Base-by-base conservation (phyloP, 139 green algal species). In the Tetratostichococcus sp. region DNA sequence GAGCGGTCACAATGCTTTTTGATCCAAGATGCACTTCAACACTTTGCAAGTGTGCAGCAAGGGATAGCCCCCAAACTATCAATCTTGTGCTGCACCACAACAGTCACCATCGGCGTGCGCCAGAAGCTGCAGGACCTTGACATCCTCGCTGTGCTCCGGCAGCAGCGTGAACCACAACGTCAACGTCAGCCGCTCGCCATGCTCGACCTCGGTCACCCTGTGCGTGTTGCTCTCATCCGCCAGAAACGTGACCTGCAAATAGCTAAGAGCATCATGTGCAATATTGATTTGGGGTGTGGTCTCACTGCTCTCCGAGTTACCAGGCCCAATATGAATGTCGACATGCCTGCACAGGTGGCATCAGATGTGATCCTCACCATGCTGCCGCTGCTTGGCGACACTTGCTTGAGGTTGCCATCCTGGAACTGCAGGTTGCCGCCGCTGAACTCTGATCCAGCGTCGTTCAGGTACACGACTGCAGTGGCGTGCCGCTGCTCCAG, bases 111-210 rank as follows among this genome's bases (percentile, higher is more conserved):
- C 50, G 50, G 17, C 26, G 17, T 62, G 50, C 50, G 17, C 11
- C 69, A 80, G 76, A 23, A 28, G 70, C 0, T 35, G 28, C 32
- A 83, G 67, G 17, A 83, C 33, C 26, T 50, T 69, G 17, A 66
- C 25, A 67, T 83, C 78, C 34, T 83, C 78, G 66, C 50, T 62
- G 66, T 82, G 57, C 0, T 42, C 28, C 1, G 72, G 71, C 23
- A 50, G 42, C 19, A 68, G 23, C 0, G 78, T 83, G 57, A 83
- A 82, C 78, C 78, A 83, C 33, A 83, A 28, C 16, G 78, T 75
- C n/a, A 83, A 50, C 1, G 73, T 66, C 14, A 71, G 76, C 30
- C 78, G 70, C 67, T 83, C 78, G 34, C 78, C 78, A 66, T 33
- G 70, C 42, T 17, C 25, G 1, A 80, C 70, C 1, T 43, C 35